Percentiles rank a stretch among this genome's conserved stretches.
phyloP scores from a whole-genome alignment of 2,329 filamentous ascomycete genomes.

The Fusarium brevicatenulatum region DNA sequence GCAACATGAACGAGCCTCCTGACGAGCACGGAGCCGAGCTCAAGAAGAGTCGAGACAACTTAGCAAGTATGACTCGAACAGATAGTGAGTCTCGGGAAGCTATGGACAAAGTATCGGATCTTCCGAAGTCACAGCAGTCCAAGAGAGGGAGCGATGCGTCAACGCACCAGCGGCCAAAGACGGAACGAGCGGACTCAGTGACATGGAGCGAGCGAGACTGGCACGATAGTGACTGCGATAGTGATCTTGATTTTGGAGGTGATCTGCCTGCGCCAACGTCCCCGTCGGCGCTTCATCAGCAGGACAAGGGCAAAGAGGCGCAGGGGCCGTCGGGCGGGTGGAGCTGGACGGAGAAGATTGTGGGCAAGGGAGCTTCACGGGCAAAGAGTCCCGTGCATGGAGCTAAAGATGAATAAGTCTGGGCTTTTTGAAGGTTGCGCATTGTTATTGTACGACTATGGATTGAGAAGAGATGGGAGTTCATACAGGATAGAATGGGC shows the following conservation, averaged over 20 bases:
- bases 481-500: constrained; percentile 34
- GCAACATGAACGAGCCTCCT: constrained; percentile 65
- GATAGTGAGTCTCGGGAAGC: constrained; percentile 51
- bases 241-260: constrained; percentile 43
- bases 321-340: constrained; percentile 48
- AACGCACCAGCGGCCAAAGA: constrained; percentile 19
- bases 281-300: constrained; percentile 24
- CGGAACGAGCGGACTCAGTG: constrained; percentile 61
- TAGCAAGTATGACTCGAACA: constrained; percentile 30
- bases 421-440: neutral
- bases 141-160: constrained; percentile 37
- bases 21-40: constrained; percentile 74
- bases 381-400: constrained; percentile 45
- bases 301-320: constrained; percentile 37
- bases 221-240: constrained; percentile 41
- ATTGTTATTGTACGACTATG: constrained; percentile 15
- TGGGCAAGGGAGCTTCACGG: constrained; percentile 53
- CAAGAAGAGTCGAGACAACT: constrained; percentile 47
- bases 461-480: constrained; percentile 4
- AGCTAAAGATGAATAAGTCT: constrained; percentile 16
- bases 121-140: constrained; percentile 48
- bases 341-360: constrained; percentile 67
- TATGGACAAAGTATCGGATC: constrained; percentile 58
- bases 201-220: constrained; percentile 66
- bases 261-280: constrained; percentile 31